Base-by-base conservation (phyloP, 306 rosid genomes). In the Amphicarpaea edgeworthii region DNA sequence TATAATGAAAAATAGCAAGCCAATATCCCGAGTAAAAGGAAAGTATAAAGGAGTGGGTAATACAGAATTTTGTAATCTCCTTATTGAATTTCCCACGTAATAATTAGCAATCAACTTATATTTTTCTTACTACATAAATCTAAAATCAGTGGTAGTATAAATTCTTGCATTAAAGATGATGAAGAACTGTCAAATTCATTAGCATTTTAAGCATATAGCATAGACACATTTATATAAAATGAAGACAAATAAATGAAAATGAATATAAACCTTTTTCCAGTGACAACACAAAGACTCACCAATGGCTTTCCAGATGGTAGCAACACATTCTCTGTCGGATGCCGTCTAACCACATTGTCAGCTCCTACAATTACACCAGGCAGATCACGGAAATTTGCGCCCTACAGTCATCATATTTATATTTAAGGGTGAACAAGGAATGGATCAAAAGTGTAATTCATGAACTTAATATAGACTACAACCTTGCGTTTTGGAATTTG, bases 401-500 rank as follows among this genome's bases (percentile, higher is more conserved):
- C 98, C 98, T 94, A 21, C 72, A 81, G 72, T 67, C 64, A 16
- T 21, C 72, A 1, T 28, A n/a, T 42, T 37, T 17, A 72, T 28
- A 77, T 51, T 34, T 51, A 57, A 58, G 37, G 79, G 54, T 53
- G 62, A 46, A 46, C 70, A 82, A 41, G 42, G 32, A 37, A 59
- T 70, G 78, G 16, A 26, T 24, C 65, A 75, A 81, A 77, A 50
- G 61, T 82, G n/a, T 8, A 69, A 47, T 14, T 64, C 65, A 58
- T 65, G 53, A 43, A 57, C 68, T 70, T 41, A 59, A 62, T 50
- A 62, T 19, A 70, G 46, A 68, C 43, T 55, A 86, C 70, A 37
- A 94, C 98, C 96, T 94, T 94, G 75, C 78, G 84, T 82, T 94
- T 94, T 16, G 98, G 98, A 76, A 94, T 90, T 83, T 88, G 91